phyloP scores from a whole-genome alignment of 2,329 filamentous ascomycete genomes.

The Sporothrix phasma region DNA sequence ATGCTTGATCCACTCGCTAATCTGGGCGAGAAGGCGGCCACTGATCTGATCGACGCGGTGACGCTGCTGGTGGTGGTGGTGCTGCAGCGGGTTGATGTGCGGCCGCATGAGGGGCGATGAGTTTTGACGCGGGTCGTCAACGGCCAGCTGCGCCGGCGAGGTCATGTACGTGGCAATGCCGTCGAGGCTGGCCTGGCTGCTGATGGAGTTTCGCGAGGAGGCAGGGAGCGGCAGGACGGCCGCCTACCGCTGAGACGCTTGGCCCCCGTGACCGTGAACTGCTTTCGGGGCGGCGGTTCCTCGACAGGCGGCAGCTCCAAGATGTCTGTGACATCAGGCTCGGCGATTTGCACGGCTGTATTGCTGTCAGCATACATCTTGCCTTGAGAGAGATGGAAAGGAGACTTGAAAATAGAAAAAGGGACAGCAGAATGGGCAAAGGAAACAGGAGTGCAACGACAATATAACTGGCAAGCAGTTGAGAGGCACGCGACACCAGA shows the following conservation, averaged over 20 bases:
- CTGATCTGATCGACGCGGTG: constrained; percentile 31
- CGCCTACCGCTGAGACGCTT: constrained; percentile 36
- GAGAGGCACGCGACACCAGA: neutral
- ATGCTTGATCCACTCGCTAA: constrained; percentile 73
- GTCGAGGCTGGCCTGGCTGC: constrained; percentile 31
- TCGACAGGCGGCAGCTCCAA: constrained; percentile 24
- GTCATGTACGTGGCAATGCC: constrained; percentile 22
- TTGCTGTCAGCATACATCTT: neutral
- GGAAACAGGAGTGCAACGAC: too few species aligned
- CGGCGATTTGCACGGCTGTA: constrained; percentile 48
- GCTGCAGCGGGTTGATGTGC: constrained; percentile 21
- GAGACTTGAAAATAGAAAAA: neutral
- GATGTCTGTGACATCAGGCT: constrained; percentile 30
- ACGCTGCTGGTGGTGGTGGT: constrained; percentile 30
- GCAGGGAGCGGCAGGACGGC: constrained; percentile 26
- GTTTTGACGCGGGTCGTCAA: constrained; percentile 19
- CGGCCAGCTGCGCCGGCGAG: constrained; percentile 21
- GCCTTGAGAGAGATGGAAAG: neutral
- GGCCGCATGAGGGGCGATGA: constrained; percentile 13
- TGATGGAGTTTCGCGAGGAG: constrained; percentile 37
- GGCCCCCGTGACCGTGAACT: constrained; percentile 35
- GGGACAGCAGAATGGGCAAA: too few species aligned
- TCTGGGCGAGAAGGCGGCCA: constrained; percentile 58
- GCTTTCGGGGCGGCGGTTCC: constrained; percentile 32
- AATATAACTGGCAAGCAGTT: too few species aligned